Evolutionary conservation across 129 eudicot genomes (phyloP), one percentile per base, ranked within the genome.

Genomic region (Tagetes patula): DNA sequence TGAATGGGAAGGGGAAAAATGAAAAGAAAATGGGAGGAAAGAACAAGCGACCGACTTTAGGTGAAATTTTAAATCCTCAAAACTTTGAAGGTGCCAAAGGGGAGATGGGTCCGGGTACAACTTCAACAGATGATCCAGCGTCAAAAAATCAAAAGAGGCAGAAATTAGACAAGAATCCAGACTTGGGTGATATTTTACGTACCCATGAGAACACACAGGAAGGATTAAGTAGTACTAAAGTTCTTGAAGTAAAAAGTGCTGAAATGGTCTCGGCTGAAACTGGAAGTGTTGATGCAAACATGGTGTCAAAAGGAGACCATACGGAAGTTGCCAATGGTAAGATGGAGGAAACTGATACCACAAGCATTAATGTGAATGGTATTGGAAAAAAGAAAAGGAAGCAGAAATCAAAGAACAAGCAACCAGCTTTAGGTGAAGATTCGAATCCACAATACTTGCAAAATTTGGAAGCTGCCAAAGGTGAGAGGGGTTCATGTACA

Each of bases 41-140:
- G 72, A 53, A 33, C 36, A 8, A 14, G 41, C 61, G 6, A 8
- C 56, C 50, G 30, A 56, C 20, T 10, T 13, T n/a, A 64, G 67
- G 73, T 70, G 77, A 78, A 7, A 71, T 5, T 32, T 33, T 71
- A 73, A 71, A 10, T 33, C 61, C 64, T 20, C 6, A 59, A 54
- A 9, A 62, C 48, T 20, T 33, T 36, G 62, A 33, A 47, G 11
- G 59, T 60, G 69, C 45, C 66, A 69, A 67, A 30, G 31, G 67
- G 69, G 62, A 27, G 45, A 12, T 3, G 8, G 71, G 70, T 34
- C 13, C 50, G 36, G 80, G 79, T 60, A 48, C 42, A 56, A 54
- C 47, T 3, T 70, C 70, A 71, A 8, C 27, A 48, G 27, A 60
- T 58, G 34, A 27, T 20, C 9, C 58, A 9, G 40, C 72, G 64